These are phyloP conservation scores for Hibiscus syriacus DNA, from an alignment of 345 rosid genomes.

Conservation along the genomic window DNA sequence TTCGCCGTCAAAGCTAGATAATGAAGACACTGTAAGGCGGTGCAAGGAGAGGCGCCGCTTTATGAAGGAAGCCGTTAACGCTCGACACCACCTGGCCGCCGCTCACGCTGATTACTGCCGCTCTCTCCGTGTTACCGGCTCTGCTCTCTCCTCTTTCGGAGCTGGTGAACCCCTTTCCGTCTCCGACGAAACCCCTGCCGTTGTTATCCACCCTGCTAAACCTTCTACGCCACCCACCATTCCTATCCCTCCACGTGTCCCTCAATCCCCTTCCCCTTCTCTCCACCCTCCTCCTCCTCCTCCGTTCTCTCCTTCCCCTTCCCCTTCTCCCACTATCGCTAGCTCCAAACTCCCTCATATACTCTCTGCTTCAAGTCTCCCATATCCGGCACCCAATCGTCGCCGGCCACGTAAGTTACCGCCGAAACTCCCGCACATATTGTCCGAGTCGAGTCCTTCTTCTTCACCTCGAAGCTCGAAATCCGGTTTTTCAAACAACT, in stretches of 20 bases:
- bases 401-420: constrained; percentile 25
- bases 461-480: constrained; percentile 56
- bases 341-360: constrained; percentile 52
- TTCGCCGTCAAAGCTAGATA: constrained; percentile 83
- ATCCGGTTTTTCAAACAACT: constrained; percentile 38
- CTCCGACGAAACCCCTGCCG: constrained; percentile 81
- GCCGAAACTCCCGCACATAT: constrained; percentile 74
- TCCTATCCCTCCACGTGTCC: constrained; percentile 33
- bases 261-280: constrained; percentile 39
- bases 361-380: constrained; percentile 29
- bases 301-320: constrained; percentile 34
- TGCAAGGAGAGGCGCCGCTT: constrained; percentile 97
- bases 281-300: constrained; percentile 29
- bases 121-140: constrained; percentile 76
- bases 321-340: constrained; percentile 38
- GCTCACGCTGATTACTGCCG: constrained; percentile 96
- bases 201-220: constrained; percentile 45
- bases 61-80: constrained; percentile 74
- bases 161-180: constrained; percentile 70
- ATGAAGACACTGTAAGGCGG: constrained; percentile 82
- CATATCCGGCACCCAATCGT: constrained; percentile 19
- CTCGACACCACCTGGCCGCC: constrained; percentile 79
- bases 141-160: constrained; percentile 77
- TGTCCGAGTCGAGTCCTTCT: constrained; percentile 75
- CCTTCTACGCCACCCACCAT: constrained; percentile 12